Base-by-base conservation (phyloP, 2,329 filamentous ascomycete species). In the Ilyonectria robusta region DNA sequence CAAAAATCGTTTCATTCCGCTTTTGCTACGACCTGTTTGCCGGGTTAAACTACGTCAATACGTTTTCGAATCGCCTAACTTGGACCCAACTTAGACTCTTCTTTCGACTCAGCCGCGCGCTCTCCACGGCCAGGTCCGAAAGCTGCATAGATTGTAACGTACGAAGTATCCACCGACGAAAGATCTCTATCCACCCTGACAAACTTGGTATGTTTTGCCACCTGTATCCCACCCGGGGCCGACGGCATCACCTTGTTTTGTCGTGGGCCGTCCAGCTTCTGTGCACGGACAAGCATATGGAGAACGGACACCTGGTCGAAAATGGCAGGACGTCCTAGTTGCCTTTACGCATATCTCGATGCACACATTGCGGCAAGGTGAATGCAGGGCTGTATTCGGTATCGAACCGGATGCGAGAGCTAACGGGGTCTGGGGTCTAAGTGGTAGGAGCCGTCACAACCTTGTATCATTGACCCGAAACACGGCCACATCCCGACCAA, bases 151-250 rank as follows among this genome's bases (percentile, higher is more conserved):
- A 31, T 44, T 59, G 40, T 21, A 59, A 47, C 56, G 26, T 42
- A 26, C n/a, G 40, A n/a, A n/a, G n/a, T n/a, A n/a, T 42, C 42
- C 26, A 13, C 44, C 46, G 13, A n/a, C 44, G 31, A 50, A 50
- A 17, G 42, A 35, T 33, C n/a, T 37, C 6, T 29, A 21, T 58
- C 42, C 42, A 47, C 42, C 6, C 19, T 47, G 40, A 19, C 17
- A 47, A 58, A 19, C 48, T n/a, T n/a, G 17, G 40, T 9, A 40
- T 23, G 7, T 23, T 40, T 59, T 59, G 44, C 44, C 56, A 59
- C 40, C 56, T 40, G 4, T 17, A 59, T 59, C 56, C 56, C 56
- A 59, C 56, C 42, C 29, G 42, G 42, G 31, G 26, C 56, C 56
- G 56, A 48, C 19, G 19, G 46, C 15, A 2, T 21, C 37, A n/a